These are phyloP conservation scores for Populus simonii DNA, from an alignment of 345 rosid species.

Conservation along the genomic window DNA sequence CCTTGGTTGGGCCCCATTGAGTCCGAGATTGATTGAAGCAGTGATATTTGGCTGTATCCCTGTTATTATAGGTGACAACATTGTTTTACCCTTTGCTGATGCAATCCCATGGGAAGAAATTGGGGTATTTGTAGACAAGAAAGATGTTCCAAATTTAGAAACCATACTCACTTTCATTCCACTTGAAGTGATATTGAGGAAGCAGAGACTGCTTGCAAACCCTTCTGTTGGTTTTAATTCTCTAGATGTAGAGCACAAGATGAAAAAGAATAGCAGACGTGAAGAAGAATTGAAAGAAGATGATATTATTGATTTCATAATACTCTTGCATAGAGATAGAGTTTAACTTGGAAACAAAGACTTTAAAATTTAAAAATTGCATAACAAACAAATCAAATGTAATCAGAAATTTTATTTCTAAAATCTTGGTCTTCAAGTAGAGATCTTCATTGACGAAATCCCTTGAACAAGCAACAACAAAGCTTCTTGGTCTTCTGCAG, in stretches of 20 bases:
- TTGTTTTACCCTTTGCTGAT: constrained; percentile 87
- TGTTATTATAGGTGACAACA: constrained; percentile 88
- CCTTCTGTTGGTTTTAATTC: constrained; percentile 32
- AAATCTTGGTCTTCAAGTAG: too few species aligned
- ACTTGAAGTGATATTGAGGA: constrained; percentile 68
- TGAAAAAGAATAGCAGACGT: too few species aligned
- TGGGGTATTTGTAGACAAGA: constrained; percentile 79
- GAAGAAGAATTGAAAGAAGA: too few species aligned
- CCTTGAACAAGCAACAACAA: too few species aligned
- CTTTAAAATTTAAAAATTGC: too few species aligned
- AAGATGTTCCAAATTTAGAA: constrained; percentile 76
- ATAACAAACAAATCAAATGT: too few species aligned
- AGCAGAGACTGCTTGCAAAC: constrained; percentile 87
- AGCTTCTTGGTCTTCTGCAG: too few species aligned
- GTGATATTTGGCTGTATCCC: constrained; percentile 97
- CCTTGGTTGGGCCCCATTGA: constrained; percentile 96
- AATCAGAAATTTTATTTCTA: too few species aligned
- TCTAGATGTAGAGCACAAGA: too few species aligned
- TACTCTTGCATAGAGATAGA: background rate
- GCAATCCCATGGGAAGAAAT: constrained; percentile 97
- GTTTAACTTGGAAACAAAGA: background rate
- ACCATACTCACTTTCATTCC: constrained; percentile 81
- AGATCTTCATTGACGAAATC: background rate
- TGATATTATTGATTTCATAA: too few species aligned
- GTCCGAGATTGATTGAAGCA: constrained; percentile 88